Evolutionary conservation across 1,284 basidiomycete genomes (phyloP).

Genomic region (Malassezia dermatis): DNA sequence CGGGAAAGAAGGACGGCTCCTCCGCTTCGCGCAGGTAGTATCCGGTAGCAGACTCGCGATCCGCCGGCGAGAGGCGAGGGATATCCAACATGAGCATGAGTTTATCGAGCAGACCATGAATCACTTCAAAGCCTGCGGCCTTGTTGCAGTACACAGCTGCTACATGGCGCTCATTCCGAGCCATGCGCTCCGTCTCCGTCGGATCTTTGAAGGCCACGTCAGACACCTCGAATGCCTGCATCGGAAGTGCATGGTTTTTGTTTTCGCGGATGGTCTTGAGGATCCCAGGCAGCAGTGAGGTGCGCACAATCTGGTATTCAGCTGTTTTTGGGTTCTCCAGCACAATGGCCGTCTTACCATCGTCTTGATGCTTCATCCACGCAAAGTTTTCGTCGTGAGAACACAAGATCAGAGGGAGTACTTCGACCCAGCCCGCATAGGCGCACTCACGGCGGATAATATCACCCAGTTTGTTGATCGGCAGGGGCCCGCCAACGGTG

Average conservation of each 20-base stretch:
- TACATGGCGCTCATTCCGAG: constrained; percentile 74
- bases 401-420: constrained; percentile 89
- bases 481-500: constrained; percentile 83
- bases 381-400: constrained; percentile 96
- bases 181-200: constrained; percentile 61
- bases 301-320: constrained; percentile 95
- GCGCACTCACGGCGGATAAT: constrained; percentile 83
- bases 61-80: constrained; percentile 61
- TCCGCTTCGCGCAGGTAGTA: constrained; percentile 83
- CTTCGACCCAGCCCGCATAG: constrained; percentile 88
- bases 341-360: constrained; percentile 68
- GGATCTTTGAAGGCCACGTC: constrained; percentile 85
- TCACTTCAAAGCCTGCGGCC: constrained; percentile 89
- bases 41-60: constrained; percentile 55
- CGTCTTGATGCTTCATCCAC: constrained; percentile 76
- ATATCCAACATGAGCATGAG: constrained; percentile 90
- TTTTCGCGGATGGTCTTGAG: constrained; percentile 97
- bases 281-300: constrained; percentile 83
- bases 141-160: constrained; percentile 91
- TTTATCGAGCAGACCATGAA: constrained; percentile 85
- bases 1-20: constrained; percentile 89
- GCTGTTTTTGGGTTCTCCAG: constrained; percentile 94
- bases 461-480: constrained; percentile 81
- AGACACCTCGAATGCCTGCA: constrained; percentile 85
- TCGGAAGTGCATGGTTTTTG: constrained; percentile 78